Percentiles rank a stretch among this genome's conserved stretches.
These are phyloP conservation scores for Phaffia australis DNA, from an alignment of 768 basidiomycete genomes.

Conservation along the genomic window DNA sequence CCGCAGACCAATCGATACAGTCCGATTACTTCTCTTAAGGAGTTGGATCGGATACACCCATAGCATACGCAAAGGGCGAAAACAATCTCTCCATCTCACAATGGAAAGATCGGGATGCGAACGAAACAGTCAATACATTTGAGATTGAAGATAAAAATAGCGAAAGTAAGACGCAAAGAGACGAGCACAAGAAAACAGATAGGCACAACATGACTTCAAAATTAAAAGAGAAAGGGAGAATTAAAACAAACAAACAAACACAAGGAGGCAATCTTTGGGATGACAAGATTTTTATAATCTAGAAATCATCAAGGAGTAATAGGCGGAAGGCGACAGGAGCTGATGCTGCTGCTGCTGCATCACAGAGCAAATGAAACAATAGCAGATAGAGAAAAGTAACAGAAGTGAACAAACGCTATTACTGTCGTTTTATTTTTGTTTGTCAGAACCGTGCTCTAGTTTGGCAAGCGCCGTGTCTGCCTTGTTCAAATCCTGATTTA, in stretches of 20 bases:
- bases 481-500: conserved; percentile 7
- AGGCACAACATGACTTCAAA: conserved; percentile 38
- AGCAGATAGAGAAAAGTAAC: background rate
- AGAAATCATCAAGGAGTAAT: background rate
- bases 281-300: background rate
- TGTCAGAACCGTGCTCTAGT: conserved; percentile 1
- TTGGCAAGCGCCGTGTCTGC: conserved; percentile 20
- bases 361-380: background rate
- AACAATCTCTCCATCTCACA: too few relatives aligned
- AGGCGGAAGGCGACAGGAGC: background rate
- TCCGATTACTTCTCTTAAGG: too few relatives aligned
- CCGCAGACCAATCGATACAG: too few relatives aligned
- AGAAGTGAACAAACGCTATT: background rate
- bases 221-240: background rate
- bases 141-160: conserved; percentile 23
- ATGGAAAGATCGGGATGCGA: too few relatives aligned
- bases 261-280: background rate
- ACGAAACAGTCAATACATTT: background rate
- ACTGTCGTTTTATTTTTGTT: background rate
- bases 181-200: conserved; percentile 43
- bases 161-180: conserved; percentile 25
- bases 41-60: too few relatives aligned
- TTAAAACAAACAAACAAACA: background rate
- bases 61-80: too few relatives aligned
- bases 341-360: background rate